These are phyloP conservation scores for Astrothelium macrocarpum DNA, from an alignment of 495 filamentous ascomycete genomes.

Conservation along the genomic window DNA sequence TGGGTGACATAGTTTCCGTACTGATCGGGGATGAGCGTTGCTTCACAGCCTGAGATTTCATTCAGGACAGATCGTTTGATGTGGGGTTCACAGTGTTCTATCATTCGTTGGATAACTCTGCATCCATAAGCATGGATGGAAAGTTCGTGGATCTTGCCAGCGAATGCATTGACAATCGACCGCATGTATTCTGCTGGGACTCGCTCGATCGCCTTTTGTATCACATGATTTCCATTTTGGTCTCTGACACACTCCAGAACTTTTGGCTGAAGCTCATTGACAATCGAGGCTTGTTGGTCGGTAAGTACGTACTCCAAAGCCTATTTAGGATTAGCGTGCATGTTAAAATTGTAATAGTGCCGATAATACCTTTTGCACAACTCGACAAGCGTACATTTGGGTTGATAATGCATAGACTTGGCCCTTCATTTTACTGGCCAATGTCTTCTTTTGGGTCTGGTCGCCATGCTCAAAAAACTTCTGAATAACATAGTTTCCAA, in stretches of 20 bases:
- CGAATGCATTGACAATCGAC: slow-evolving; percentile 82
- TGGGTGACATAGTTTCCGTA: slow-evolving; percentile 97
- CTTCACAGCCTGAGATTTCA: slow-evolving; percentile 67
- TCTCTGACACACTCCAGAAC: slow-evolving; percentile 76
- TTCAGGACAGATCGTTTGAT: slow-evolving; percentile 62
- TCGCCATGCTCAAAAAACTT: slow-evolving; percentile 97
- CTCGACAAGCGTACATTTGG: slow-evolving; percentile 92
- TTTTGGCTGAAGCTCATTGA: slow-evolving; percentile 71
- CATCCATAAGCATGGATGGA: slow-evolving; percentile 82
- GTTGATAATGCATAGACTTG: slow-evolving; percentile 69
- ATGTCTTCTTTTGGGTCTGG: slow-evolving; percentile 78
- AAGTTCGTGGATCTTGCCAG: slow-evolving; percentile 65
- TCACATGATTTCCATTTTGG: slow-evolving; percentile 93
- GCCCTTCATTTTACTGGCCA: slow-evolving; percentile 79
- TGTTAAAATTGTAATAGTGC: slow-evolving; percentile 9
- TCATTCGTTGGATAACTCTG: slow-evolving; percentile 84
- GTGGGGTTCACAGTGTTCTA: slow-evolving; percentile 70
- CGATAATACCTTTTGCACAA: slow-evolving; percentile 74
- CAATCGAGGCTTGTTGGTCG: slow-evolving; percentile 78
- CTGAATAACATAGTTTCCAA: slow-evolving; percentile 97
- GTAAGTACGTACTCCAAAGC: slow-evolving; percentile 85
- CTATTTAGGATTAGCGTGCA: slow-evolving; percentile 36
- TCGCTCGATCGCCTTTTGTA: slow-evolving; percentile 88
- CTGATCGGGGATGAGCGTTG: slow-evolving; percentile 70
- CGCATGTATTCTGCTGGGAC: slow-evolving; percentile 73